Evolutionary conservation across 1,139 yeast genomes (phyloP), one percentile per base, ranked within the genome.

Genomic region (Suhomyces bribrorum): DNA sequence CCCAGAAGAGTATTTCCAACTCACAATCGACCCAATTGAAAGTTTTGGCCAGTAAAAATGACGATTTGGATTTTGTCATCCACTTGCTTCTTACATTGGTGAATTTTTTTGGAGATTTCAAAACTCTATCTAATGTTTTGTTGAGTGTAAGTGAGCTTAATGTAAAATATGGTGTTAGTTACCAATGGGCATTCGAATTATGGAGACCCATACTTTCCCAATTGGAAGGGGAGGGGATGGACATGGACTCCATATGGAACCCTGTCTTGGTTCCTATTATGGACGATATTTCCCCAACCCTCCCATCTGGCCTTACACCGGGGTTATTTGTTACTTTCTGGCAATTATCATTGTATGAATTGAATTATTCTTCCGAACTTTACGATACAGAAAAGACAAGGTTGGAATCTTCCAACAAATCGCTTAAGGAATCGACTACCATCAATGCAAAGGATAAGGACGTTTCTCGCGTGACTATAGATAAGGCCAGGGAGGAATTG

Each of bases 281-380:
- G 9, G 44, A 44, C 0, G 46, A 62, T 18, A 50, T 48, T 15
- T 45, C 53, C 8, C 20, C 30, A 1, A 32, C 40, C 6, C 23
- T 46, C 11, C 40, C 49, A 14, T 32, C 34, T 12, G 15, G 29
- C 18, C 31, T 43, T 4, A 34, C 29, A 7, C 30, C 43, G 7
- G 69, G 66, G 0, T 64, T 87, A 28, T 86, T 73, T 53, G 64
- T 69, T 2, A 65, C 75, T 0, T 90, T 89, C 53, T 90, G 97
- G 97, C 78, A 72, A 46, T 66, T 85, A 18, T 72, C 84, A 0
- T 63, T 88, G n/a, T 81, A 84, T 53, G 96, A 90, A 50, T 76
- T 90, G 22, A 75, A 77, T 43, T 84, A 64, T 53, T 75, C 81
- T 1, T 63, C 66, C 12, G 54, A 56, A 1, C 58, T 78, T 4